Percentiles rank a stretch among this genome's conserved stretches.
Conservation (phyloP, 192 early-diverging fungal species). For the Spinellus fusiger region DNA sequence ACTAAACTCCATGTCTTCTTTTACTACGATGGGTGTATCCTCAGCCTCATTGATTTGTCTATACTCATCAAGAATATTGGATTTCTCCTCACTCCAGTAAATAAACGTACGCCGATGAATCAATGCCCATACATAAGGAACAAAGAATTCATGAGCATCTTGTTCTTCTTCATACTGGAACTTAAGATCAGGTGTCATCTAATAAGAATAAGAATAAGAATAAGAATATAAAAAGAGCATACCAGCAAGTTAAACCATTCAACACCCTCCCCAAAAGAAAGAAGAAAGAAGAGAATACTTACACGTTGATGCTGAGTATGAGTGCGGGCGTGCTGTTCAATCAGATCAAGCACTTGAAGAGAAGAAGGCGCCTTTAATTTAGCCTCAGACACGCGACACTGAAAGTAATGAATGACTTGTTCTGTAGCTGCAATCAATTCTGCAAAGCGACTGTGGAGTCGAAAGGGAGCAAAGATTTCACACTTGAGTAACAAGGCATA, state of each 20-base stretch:
- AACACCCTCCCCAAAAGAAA: background rate
- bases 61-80: constrained; percentile 28
- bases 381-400: constrained; percentile 53
- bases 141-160: constrained; percentile 53
- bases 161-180: constrained; percentile 63
- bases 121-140: constrained; percentile 66
- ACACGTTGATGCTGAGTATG: constrained; percentile 48
- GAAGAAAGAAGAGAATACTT: background rate
- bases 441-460: constrained; percentile 44
- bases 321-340: constrained; percentile 57
- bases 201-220: constrained; percentile 13
- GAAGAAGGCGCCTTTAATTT: constrained; percentile 60
- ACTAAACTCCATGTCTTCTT: too few relatives aligned
- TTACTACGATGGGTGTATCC: too few relatives aligned
- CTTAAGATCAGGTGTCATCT: constrained; percentile 50
- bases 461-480: constrained; percentile 56
- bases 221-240: background rate
- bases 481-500: constrained; percentile 63
- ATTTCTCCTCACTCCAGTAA: constrained; percentile 67
- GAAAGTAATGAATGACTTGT: constrained; percentile 59
- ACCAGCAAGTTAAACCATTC: background rate
- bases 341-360: constrained; percentile 55
- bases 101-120: constrained; percentile 51
- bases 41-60: constrained; percentile 13
- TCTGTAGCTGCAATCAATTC: constrained; percentile 62